Base-by-base conservation (phyloP, 1,284 basidiomycete species). In the Fereydounia khargensis region DNA sequence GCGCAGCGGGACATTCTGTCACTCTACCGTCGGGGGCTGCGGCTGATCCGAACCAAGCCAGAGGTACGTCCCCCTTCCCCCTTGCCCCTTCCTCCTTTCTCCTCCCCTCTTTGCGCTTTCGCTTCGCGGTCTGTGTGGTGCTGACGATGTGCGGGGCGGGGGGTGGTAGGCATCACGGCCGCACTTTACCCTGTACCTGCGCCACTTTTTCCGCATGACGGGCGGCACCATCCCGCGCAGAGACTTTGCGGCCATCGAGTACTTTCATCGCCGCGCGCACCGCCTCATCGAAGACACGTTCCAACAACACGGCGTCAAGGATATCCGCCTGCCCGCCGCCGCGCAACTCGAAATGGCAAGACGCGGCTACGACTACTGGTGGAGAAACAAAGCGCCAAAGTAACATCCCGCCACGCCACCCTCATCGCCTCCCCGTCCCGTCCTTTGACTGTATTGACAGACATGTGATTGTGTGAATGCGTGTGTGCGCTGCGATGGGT, bases 161-260 rank as follows among this genome's bases (percentile, higher is more conserved):
- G n/a, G n/a, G n/a, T n/a, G n/a, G n/a, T n/a, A 74, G 72, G 48
- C 55, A 25, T 44, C 63, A 20, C 68, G 57, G 33, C 49, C 55
- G 23, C 49, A 65, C 44, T 75, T 75, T 35, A 62, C 55, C 23
- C 52, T 73, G 33, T 75, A 73, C 47, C 47, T 75, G 23, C 71
- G 73, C 17, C 70, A 75, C 48, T 68, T 66, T 35, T 75, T 75
- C 39, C 58, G 64, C 20, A 54, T 52, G 4, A 61, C 60, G 59
- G 71, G 71, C 25, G 71, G 71, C 18, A 66, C 63, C 6, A 39
- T 75, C 3, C 42, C 46, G 7, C 49, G 57, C 32, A 44, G 66
- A 21, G 72, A 75, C 48, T 74, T 75, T 44, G 42, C 57, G 2
- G 69, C 69, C 19, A 64, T 75, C 33, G 73, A 75, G 33, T 73